A percentile compares a stretch with the other conserved stretches of the same genome.
phyloP scores from a whole-genome alignment of 768 basidiomycete genomes.

The Dioszegia aurantiaca region DNA sequence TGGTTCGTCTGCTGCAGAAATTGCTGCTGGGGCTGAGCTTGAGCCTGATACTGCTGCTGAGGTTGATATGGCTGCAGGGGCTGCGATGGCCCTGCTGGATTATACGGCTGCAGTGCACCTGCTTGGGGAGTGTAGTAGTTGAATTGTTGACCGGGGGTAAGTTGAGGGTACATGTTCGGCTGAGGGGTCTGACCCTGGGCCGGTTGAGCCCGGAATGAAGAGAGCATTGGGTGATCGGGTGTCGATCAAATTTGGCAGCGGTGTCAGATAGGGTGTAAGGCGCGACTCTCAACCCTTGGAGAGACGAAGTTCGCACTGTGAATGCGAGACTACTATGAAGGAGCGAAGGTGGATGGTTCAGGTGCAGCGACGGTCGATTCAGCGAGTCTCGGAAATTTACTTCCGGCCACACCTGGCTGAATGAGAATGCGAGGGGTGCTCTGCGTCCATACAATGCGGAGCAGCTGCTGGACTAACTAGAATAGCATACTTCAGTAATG shows the following conservation, averaged over 20 bases:
- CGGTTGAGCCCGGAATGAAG: background rate
- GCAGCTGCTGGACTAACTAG: no score
- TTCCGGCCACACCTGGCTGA: slow-evolving; percentile 1
- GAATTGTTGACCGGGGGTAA: slow-evolving; percentile 3
- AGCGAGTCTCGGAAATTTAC: background rate
- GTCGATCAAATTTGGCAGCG: background rate
- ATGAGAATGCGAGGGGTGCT: no score
- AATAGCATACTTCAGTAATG: no score
- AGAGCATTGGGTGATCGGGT: slow-evolving; percentile 4
- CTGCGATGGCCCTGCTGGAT: slow-evolving; percentile 5
- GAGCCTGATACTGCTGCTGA: background rate
- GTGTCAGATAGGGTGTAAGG: background rate
- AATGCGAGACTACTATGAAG: no score
- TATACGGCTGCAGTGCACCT: slow-evolving; percentile 11
- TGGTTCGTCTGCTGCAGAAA: background rate
- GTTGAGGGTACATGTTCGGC: slow-evolving; percentile 10
- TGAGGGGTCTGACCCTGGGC: background rate
- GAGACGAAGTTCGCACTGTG: no score
- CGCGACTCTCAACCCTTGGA: no score
- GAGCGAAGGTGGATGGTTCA: no score
- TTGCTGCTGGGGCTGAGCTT: background rate
- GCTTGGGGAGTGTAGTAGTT: slow-evolving; percentile 7
- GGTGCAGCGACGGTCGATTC: background rate
- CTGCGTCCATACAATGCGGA: no score
- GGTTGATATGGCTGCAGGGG: slow-evolving; percentile 12